A percentile compares a stretch with the other conserved stretches of the same genome.
Evolutionary conservation across 139 green algal species (phyloP).

Genomic region (Eudorina sp.): DNA sequence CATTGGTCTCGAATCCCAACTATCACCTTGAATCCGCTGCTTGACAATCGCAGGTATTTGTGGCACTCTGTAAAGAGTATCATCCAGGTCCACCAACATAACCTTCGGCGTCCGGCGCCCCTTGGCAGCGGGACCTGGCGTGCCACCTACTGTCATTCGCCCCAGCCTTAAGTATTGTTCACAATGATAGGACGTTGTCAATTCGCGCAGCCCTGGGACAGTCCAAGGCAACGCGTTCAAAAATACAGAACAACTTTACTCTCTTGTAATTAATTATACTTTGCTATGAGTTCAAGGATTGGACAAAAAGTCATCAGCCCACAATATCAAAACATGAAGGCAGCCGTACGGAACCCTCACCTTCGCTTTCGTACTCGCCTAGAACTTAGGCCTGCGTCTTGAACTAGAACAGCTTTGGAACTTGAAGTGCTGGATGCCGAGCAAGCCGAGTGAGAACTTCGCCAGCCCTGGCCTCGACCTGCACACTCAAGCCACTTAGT

Average conservation of each 20-base stretch:
- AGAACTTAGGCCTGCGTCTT: neutral
- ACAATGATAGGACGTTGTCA: neutral
- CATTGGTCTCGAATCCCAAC: neutral
- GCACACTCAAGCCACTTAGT: neutral
- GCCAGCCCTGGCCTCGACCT: slow-evolving; percentile 79
- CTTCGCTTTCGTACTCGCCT: neutral
- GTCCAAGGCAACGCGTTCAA: no score
- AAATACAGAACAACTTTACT: neutral
- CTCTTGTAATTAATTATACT: neutral
- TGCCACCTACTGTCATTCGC: slow-evolving; percentile 26
- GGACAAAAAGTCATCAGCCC: neutral
- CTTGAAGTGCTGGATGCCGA: slow-evolving; percentile 65
- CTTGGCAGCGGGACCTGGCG: neutral
- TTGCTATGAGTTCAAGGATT: no score
- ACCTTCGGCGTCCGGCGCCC: neutral
- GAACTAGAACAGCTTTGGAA: slow-evolving; percentile 47
- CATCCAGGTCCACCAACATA: slow-evolving; percentile 28
- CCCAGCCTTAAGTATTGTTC: neutral
- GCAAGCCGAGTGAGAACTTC: slow-evolving; percentile 77
- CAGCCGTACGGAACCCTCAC: neutral
- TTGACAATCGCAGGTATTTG: slow-evolving; percentile 4
- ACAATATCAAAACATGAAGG: neutral
- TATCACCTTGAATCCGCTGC: slow-evolving; percentile 10
- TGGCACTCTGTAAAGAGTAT: slow-evolving; percentile 30
- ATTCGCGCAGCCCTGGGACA: no score